Percentiles rank a stretch among this genome's conserved stretches.
Conservation (phyloP, 805 yeast genomes). For the Sugiyamaella boreocaroliniensis region DNA sequence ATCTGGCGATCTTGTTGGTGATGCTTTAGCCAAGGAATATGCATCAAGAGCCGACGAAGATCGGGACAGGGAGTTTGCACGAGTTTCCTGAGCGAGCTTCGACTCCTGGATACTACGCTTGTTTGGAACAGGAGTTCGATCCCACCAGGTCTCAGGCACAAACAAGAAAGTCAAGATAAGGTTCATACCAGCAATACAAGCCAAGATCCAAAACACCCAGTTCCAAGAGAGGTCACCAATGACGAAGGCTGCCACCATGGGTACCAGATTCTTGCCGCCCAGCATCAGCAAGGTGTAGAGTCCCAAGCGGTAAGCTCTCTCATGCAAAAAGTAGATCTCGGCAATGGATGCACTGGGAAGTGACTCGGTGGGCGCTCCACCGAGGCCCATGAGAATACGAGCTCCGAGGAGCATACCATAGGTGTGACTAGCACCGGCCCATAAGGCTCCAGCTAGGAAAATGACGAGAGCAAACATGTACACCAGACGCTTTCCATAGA, state of each 20-base stretch:
- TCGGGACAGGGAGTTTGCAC: constrained; percentile 19
- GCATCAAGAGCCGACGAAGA: neutral
- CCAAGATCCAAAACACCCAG: constrained; percentile 56
- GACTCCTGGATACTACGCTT: constrained; percentile 45
- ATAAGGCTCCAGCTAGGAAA: constrained; percentile 46
- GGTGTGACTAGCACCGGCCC: constrained; percentile 46
- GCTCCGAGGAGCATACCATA: constrained; percentile 52
- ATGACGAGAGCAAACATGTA: constrained; percentile 44
- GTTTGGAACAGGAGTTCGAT: constrained; percentile 44
- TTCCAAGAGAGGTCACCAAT: constrained; percentile 45
- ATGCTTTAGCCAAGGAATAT: neutral
- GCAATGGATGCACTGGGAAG: constrained; percentile 55
- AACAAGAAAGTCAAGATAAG: constrained; percentile 43
- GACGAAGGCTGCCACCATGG: constrained; percentile 48
- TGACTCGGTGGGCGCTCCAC: constrained; percentile 55
- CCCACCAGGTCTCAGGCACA: constrained; percentile 64
- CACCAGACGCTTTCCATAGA: constrained; percentile 52
- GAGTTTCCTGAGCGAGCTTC: constrained; percentile 38
- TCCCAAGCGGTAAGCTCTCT: constrained; percentile 54
- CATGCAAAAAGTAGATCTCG: constrained; percentile 55
- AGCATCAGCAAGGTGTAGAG: constrained; percentile 49
- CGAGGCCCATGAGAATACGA: constrained; percentile 52
- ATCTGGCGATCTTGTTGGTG: neutral
- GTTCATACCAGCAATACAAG: constrained; percentile 45
- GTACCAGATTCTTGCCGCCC: constrained; percentile 58